These are phyloP conservation scores for Penicillium roqueforti DNA, from an alignment of 495 filamentous ascomycete species.

Conservation along the genomic window DNA sequence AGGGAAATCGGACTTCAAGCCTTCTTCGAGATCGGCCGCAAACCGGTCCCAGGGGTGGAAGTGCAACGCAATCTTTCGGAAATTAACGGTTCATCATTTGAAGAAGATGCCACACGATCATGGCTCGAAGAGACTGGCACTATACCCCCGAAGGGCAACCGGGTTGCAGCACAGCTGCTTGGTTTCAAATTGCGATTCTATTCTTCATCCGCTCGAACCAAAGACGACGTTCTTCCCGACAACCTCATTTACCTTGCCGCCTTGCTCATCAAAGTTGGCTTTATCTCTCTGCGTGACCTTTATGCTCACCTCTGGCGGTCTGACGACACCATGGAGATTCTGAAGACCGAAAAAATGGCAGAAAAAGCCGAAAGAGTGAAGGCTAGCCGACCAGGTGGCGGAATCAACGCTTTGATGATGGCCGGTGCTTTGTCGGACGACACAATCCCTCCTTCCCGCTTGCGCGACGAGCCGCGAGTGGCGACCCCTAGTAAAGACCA, in stretches of 20 bases:
- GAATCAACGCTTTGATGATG: constrained; percentile 80
- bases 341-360: constrained; percentile 61
- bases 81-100: constrained; percentile 35
- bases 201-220: constrained; percentile 63
- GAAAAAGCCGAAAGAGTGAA: constrained; percentile 78
- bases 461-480: constrained; percentile 43
- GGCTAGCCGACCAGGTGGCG: constrained; percentile 57
- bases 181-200: constrained; percentile 99
- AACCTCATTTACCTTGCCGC: constrained; percentile 90
- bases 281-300: constrained; percentile 89
- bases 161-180: constrained; percentile 86
- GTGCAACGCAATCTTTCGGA: constrained; percentile 42
- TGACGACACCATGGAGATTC: constrained; percentile 72
- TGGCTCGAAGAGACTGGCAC: constrained; percentile 80
- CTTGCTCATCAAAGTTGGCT: constrained; percentile 92
- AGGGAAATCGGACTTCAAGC: constrained; percentile 69
- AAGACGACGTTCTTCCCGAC: constrained; percentile 70
- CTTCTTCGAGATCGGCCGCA: constrained; percentile 80
- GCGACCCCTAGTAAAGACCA: constrained; percentile 48
- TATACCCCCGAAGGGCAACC: constrained; percentile 78
- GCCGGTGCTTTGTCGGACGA: constrained; percentile 88
- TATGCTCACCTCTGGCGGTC: constrained; percentile 88
- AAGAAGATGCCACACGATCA: constrained; percentile 50
- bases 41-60: constrained; percentile 49
- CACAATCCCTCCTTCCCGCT: constrained; percentile 50